These are phyloP conservation scores for Trichosanthes truncata DNA, from an alignment of 306 rosid genomes.

Conservation along the genomic window DNA sequence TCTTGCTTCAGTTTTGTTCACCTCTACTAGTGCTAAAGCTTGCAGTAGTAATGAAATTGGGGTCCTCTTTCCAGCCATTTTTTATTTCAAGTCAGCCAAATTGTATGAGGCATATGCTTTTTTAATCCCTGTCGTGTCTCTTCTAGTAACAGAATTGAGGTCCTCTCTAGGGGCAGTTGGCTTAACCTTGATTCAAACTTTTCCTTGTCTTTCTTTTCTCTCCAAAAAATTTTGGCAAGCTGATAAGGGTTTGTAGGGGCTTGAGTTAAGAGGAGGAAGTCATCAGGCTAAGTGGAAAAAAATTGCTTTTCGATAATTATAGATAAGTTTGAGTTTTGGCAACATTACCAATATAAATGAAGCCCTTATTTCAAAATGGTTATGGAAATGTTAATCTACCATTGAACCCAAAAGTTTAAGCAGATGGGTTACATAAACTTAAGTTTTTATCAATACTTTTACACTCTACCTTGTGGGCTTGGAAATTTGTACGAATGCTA, in stretches of 20 bases:
- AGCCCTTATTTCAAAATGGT: not conserved
- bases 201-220: not conserved
- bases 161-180: not conserved
- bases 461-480: too few species aligned
- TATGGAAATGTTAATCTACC: not conserved
- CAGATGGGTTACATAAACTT: too few species aligned
- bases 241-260: not conserved
- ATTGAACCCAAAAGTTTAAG: too few species aligned
- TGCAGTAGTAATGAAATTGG: not conserved
- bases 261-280: not conserved
- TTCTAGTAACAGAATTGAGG: too few species aligned
- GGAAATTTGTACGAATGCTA: too few species aligned
- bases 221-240: not conserved
- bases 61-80: not conserved
- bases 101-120: not conserved
- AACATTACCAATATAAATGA: not conserved
- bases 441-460: too few species aligned
- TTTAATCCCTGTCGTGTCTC: not conserved
- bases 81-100: not conserved
- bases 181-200: not conserved
- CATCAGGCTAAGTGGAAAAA: not conserved
- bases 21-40: not conserved
- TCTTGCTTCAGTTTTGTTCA: not conserved
- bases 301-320: not conserved
- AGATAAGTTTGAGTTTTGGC: not conserved